Evolutionary conservation across 2,329 filamentous ascomycete species (phyloP).

Genomic region (Fusarium concolor): DNA sequence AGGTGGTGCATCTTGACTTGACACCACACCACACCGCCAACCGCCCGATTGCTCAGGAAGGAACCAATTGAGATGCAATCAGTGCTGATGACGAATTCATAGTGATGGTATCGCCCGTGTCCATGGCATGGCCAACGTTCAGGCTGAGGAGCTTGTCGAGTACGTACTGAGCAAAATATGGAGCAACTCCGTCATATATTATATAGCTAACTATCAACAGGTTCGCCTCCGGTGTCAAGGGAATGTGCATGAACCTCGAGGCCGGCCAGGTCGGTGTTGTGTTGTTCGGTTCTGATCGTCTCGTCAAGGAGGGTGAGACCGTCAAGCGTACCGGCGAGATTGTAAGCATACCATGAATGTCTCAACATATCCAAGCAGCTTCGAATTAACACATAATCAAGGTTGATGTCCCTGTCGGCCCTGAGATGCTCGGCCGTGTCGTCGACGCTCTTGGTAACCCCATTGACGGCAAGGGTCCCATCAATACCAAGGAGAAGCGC

Average conservation of each 20-base stretch:
- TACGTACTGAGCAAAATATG: conserved; percentile 65
- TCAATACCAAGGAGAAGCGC: conserved; percentile 90
- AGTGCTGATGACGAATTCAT: conserved; percentile 50
- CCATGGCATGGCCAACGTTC: conserved; percentile 99
- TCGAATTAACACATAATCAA: conserved; percentile 55
- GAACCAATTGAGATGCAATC: conserved; percentile 21
- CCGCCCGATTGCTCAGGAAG: conserved; percentile 27
- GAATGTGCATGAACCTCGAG: conserved; percentile 99
- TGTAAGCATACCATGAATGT: conserved; percentile 69
- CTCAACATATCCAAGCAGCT: not conserved
- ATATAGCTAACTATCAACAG: conserved; percentile 59
- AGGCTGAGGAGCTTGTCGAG: conserved; percentile 99
- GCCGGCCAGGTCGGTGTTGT: conserved; percentile 99
- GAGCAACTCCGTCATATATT: conserved; percentile 14
- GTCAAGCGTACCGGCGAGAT: conserved; percentile 99
- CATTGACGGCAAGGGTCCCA: conserved; percentile 98
- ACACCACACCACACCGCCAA: conserved; percentile 17
- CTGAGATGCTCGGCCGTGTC: conserved; percentile 95
- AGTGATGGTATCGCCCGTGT: conserved; percentile 99
- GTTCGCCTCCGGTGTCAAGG: conserved; percentile 99
- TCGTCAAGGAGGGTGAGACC: conserved; percentile 99
- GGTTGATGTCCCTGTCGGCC: conserved; percentile 96
- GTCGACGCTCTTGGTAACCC: conserved; percentile 98
- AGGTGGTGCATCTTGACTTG: conserved; percentile 24
- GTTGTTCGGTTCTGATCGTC: conserved; percentile 99